Base-by-base conservation (phyloP, 2,329 filamentous ascomycete species). In the Cercospora brassicicola region DNA sequence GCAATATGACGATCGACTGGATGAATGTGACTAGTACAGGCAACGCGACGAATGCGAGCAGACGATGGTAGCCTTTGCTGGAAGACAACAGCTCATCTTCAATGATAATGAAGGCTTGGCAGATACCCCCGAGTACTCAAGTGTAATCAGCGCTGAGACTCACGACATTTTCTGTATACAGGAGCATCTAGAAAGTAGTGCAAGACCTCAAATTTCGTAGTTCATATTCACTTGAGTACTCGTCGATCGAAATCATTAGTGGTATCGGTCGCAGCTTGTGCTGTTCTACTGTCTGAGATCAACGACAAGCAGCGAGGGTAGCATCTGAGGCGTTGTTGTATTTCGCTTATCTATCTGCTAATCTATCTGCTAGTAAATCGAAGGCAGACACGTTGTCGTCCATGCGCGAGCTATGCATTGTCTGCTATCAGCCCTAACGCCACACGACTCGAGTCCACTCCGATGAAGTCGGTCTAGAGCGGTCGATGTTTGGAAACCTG, bases 91-190 rank as follows among this genome's bases (percentile, higher is more conserved):
- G 8, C 9, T 26, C 45, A 51, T 26, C 18, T 9, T 15, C 18
- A 0, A 23, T 23, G 18, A 51, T 51, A 23, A 51, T 26, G 45
- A 51, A 51, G 18, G 7, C 45, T 20, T 20, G 8, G 23, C 13
- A 48, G 36, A 61, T 48, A 42, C 10, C 20, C 59, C 23, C 8
- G n/a, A 48, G 36, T 45, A 13, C 59, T 48, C 36, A n/a, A 28
- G 42, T 45, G 36, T 11, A 61, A 36, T 6, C 23, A 45, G 36
- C 39, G 36, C 13, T 13, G 36, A 48, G 13, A 15, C 36, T 26
- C 59, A 26, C 39, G 36, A 48, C 28, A 39, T 45, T 61, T 45
- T n/a, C 36, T 28, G 20, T 61, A 23, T 61, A 61, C 36, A 61
- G 26, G 39, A 5, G 33, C 23, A 45, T 48, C 13, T 48, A 45